Conservation (phyloP, 139 green algal species). For the Mesotaenium endlicherianum region DNA sequence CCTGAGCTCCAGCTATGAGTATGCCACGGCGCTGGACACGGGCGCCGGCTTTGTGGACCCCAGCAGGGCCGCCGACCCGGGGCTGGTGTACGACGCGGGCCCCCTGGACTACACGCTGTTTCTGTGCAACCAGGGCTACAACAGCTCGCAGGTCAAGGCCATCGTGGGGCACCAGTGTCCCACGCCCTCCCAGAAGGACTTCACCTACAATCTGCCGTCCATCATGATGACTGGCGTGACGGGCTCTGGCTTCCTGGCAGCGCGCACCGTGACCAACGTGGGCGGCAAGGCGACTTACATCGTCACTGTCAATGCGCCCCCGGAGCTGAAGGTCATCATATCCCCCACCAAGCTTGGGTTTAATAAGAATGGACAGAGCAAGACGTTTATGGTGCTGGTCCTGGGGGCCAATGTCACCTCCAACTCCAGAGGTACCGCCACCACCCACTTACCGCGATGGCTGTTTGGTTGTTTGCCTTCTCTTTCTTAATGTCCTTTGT, state of each 20-base stretch:
- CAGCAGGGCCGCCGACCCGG: background rate
- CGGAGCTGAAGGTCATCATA: background rate
- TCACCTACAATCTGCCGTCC: background rate
- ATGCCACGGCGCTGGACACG: background rate
- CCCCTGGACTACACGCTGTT: slow-evolving; percentile 12
- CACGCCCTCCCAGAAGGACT: background rate
- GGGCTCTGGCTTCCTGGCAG: background rate
- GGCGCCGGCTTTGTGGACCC: slow-evolving; percentile 13
- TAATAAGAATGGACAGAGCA: too few relatives aligned
- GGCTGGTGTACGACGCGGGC: slow-evolving; percentile 20
- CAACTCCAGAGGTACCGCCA: too few relatives aligned
- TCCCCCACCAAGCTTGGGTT: background rate
- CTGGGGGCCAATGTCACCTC: too few relatives aligned
- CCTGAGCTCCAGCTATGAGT: too few relatives aligned
- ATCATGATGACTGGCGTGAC: slow-evolving; percentile 1
- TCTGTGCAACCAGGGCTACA: background rate
- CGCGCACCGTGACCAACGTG: slow-evolving; percentile 9
- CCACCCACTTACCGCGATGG: too few relatives aligned
- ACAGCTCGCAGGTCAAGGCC: background rate
- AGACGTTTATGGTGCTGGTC: too few relatives aligned
- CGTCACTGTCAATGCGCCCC: background rate
- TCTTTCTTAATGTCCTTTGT: too few relatives aligned
- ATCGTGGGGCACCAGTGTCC: background rate
- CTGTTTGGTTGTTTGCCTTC: too few relatives aligned
- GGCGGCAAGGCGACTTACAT: background rate